Evolutionary conservation across 805 yeast species (phyloP).

Genomic region (Starmera amethionina): DNA sequence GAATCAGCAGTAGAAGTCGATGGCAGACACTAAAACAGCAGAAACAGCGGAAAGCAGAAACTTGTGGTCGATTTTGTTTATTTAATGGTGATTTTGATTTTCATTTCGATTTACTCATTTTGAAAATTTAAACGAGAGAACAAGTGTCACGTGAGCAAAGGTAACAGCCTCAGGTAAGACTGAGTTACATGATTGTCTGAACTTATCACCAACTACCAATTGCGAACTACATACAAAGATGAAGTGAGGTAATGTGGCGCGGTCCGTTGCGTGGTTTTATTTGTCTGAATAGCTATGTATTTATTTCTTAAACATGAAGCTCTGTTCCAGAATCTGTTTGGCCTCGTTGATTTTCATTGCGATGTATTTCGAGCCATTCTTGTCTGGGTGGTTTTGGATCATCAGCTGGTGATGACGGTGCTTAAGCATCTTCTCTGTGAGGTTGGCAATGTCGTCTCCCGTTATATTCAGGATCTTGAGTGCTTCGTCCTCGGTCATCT

Average conservation of each 20-base stretch:
- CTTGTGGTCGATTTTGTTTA: background rate
- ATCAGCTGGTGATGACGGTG: constrained; percentile 66
- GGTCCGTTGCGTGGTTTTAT: background rate
- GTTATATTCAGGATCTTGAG: constrained; percentile 51
- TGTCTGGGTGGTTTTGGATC: constrained; percentile 82
- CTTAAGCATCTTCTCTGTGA: constrained; percentile 43
- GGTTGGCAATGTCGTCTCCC: constrained; percentile 41
- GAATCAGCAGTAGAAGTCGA: background rate
- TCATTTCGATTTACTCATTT: no score
- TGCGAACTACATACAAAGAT: background rate
- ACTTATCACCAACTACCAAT: no score
- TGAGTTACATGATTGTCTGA: no score
- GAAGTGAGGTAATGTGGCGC: background rate
- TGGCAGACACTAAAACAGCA: background rate
- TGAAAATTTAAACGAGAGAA: no score
- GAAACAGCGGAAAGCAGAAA: background rate
- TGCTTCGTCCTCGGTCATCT: constrained; percentile 67
- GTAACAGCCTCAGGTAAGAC: background rate
- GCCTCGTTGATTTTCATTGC: constrained; percentile 87
- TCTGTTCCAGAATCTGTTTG: constrained; percentile 66
- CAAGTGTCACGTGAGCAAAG: background rate
- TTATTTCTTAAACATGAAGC: constrained; percentile 29
- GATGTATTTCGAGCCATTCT: constrained; percentile 74
- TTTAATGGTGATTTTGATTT: background rate
- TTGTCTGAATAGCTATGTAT: background rate